Evolutionary conservation across 73 alveolate genomes (phyloP).

Genomic region (Effrenium voratum): DNA sequence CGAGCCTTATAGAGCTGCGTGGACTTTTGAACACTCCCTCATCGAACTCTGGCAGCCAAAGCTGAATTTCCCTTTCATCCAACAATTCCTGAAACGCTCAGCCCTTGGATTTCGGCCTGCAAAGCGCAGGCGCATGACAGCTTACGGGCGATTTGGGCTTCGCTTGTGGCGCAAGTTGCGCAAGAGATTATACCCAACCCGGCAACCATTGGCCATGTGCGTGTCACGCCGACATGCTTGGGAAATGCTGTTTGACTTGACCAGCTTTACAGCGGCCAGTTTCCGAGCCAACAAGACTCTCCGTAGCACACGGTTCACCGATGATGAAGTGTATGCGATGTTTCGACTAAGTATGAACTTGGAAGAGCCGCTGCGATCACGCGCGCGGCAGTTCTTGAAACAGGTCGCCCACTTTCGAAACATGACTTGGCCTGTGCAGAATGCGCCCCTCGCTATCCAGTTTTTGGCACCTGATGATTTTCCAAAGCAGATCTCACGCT

Average conservation of each 20-base stretch:
- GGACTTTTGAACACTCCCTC: not conserved
- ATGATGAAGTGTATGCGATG: not conserved
- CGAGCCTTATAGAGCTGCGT: not conserved
- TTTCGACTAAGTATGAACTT: not conserved
- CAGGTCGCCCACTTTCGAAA: not conserved
- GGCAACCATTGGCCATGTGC: not conserved
- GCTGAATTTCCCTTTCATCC: not conserved
- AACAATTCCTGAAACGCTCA: not conserved
- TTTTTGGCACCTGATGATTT: not conserved
- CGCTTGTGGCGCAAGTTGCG: not conserved
- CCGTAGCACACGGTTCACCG: not conserved
- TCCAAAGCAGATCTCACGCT: not conserved
- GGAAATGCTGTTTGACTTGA: not conserved
- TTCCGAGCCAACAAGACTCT: not conserved
- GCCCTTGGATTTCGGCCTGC: not conserved
- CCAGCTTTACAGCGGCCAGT: not conserved
- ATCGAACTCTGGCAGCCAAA: not conserved
- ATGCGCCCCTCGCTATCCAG: not conserved
- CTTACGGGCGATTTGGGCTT: not conserved
- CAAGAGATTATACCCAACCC: not conserved
- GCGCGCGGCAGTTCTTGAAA: not conserved
- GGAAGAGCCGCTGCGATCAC: not conserved
- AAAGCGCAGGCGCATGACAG: not conserved
- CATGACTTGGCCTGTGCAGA: not conserved
- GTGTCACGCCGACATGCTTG: not conserved